Conservation (phyloP, 805 yeast genomes). For the Pichia rugopelliculosa region DNA sequence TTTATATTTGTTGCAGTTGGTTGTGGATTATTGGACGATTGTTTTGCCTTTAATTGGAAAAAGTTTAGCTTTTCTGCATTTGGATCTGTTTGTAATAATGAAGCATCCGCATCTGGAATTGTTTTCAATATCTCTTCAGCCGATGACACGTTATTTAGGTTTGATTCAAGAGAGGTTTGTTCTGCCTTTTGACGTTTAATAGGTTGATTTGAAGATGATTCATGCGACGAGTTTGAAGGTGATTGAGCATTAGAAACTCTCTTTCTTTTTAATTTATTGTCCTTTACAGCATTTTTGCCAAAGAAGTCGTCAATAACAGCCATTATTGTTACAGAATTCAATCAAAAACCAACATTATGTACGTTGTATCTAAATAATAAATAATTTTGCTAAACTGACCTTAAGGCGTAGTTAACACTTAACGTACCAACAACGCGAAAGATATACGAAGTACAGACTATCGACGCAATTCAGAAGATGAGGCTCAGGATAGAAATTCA, state of each 20-base stretch:
- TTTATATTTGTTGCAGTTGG: constrained; percentile 21
- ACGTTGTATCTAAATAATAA: too few species aligned
- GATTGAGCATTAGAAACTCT: neutral
- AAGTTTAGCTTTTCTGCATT: constrained; percentile 44
- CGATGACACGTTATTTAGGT: constrained; percentile 13
- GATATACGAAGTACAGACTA: too few species aligned
- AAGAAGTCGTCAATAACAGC: constrained; percentile 26
- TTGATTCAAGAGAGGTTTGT: neutral
- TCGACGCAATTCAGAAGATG: too few species aligned
- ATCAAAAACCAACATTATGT: too few species aligned
- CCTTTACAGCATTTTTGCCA: constrained; percentile 22
- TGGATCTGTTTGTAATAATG: constrained; percentile 29
- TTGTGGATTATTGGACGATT: constrained; percentile 23
- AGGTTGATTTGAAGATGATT: neutral
- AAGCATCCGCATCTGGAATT: constrained; percentile 69
- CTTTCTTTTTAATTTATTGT: constrained; percentile 6
- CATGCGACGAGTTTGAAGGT: neutral
- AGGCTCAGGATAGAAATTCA: too few species aligned
- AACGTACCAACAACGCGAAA: too few species aligned
- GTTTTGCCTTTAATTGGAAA: constrained; percentile 48
- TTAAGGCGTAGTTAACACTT: too few species aligned
- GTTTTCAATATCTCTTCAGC: constrained; percentile 52
- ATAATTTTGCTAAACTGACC: too few species aligned
- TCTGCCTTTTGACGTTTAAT: constrained; percentile 8
- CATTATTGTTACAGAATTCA: constrained; percentile 18